phyloP scores from a whole-genome alignment of 139 green algal species.

The Micractinium conductrix region DNA sequence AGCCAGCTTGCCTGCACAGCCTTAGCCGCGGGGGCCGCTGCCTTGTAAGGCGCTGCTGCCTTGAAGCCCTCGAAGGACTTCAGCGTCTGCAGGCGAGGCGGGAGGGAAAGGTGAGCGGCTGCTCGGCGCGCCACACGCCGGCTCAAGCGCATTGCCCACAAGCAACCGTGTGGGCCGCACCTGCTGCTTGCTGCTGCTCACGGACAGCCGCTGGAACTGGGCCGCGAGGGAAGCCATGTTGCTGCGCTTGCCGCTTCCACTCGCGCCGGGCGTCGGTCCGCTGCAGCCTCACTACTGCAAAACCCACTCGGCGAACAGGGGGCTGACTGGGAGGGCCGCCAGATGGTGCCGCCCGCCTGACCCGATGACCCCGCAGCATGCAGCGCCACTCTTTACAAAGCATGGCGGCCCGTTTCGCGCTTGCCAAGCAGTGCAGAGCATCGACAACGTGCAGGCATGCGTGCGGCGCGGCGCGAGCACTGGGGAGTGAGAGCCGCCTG shows the following conservation, averaged over 20 bases:
- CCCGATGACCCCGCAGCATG: too few relatives aligned
- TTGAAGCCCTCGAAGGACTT: conserved; percentile 50
- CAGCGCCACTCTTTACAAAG: too few relatives aligned
- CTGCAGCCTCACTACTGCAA: too few relatives aligned
- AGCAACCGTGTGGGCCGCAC: background rate
- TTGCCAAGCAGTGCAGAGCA: too few relatives aligned
- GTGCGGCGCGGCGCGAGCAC: too few relatives aligned
- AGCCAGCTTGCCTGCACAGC: conserved; percentile 1
- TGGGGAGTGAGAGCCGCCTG: too few relatives aligned
- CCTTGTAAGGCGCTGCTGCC: conserved; percentile 26
- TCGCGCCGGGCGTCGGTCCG: too few relatives aligned
- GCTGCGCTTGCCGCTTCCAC: background rate
- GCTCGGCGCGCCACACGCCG: background rate
- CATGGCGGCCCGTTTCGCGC: too few relatives aligned
- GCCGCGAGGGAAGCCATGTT: conserved; percentile 16
- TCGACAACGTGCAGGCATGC: too few relatives aligned
- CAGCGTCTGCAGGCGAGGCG: conserved; percentile 46
- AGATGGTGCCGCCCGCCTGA: too few relatives aligned
- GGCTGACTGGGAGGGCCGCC: too few relatives aligned
- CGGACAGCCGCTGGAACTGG: conserved; percentile 27
- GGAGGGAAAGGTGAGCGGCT: background rate
- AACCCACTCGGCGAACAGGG: too few relatives aligned
- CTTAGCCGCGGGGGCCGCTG: conserved; percentile 13
- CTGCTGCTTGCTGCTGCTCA: conserved; percentile 25
- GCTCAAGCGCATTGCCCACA: background rate